phyloP scores from a whole-genome alignment of 305 asterid species.

The Fraxinus ornus region DNA sequence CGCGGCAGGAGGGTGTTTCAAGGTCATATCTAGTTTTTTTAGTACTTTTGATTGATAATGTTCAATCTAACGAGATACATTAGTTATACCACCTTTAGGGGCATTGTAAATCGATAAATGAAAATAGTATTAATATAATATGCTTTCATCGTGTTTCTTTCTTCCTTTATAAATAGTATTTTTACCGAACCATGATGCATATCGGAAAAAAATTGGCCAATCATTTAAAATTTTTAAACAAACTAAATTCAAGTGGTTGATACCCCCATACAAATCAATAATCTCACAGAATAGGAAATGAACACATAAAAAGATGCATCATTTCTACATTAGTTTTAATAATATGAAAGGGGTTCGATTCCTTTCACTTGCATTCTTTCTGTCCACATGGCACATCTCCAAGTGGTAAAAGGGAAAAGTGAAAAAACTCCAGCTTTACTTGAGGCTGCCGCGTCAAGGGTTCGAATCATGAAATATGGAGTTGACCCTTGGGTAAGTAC shows the following conservation, averaged over 20 bases:
- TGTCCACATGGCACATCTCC: too few species aligned
- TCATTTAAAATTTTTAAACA: not conserved
- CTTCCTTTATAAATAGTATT: not conserved
- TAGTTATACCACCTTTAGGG: constrained; percentile 35
- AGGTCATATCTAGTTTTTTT: constrained; percentile 25
- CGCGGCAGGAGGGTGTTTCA: not conserved
- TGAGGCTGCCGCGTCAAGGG: too few species aligned
- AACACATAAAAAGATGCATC: not conserved
- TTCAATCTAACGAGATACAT: constrained; percentile 37
- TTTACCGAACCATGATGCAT: not conserved
- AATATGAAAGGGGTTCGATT: too few species aligned
- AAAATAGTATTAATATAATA: too few species aligned
- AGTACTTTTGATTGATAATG: constrained; percentile 33
- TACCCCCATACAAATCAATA: not conserved
- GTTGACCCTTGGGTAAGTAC: too few species aligned
- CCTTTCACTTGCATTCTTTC: too few species aligned
- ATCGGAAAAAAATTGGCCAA: not conserved
- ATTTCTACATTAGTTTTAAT: not conserved
- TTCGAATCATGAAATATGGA: too few species aligned
- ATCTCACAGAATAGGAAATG: not conserved
- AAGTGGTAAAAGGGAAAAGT: too few species aligned
- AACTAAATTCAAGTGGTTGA: not conserved
- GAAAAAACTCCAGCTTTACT: too few species aligned
- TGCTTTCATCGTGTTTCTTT: not conserved
- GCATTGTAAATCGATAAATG: constrained; percentile 43